A percentile compares a stretch with the other conserved stretches of the same genome.
These are phyloP conservation scores for Hypholoma fasciculare DNA, from an alignment of 768 basidiomycete genomes.

Conservation along the genomic window DNA sequence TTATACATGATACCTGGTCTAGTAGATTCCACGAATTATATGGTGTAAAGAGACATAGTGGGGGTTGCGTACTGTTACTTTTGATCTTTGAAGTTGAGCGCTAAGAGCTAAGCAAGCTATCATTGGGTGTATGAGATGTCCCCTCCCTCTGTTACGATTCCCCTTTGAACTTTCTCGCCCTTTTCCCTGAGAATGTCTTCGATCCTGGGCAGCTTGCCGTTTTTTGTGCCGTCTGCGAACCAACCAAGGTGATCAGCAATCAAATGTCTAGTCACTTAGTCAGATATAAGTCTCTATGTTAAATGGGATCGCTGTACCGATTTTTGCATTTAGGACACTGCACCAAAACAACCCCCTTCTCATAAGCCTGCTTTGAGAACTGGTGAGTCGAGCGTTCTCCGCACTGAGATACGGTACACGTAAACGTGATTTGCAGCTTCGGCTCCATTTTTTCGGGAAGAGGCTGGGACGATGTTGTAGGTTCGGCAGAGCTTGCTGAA, in stretches of 20 bases:
- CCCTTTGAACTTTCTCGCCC: conserved; percentile 72
- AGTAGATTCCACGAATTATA: neutral
- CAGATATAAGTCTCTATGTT: conserved; percentile 1
- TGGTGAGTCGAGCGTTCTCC: conserved; percentile 80
- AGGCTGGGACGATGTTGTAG: conserved; percentile 26
- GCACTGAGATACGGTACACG: conserved; percentile 79
- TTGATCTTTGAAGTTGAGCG: neutral
- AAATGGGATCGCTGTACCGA: conserved; percentile 50
- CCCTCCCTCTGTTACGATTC: conserved; percentile 47
- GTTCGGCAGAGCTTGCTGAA: conserved; percentile 8
- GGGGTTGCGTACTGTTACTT: neutral
- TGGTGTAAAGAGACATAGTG: neutral
- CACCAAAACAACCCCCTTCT: conserved; percentile 85
- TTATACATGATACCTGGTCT: conserved; percentile 1
- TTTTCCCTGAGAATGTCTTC: conserved; percentile 79
- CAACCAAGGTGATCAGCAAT: conserved; percentile 91
- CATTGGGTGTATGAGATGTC: conserved; percentile 54
- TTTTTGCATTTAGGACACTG: conserved; percentile 91
- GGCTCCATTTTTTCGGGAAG: conserved; percentile 52
- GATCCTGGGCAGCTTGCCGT: conserved; percentile 72
- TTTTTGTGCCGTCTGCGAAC: conserved; percentile 83
- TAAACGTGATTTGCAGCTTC: conserved; percentile 76
- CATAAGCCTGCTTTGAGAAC: conserved; percentile 84
- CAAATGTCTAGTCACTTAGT: conserved; percentile 52
- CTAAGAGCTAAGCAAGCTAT: neutral